These are phyloP conservation scores for Glonium stellatum DNA, from an alignment of 495 filamentous ascomycete species.

Conservation along the genomic window DNA sequence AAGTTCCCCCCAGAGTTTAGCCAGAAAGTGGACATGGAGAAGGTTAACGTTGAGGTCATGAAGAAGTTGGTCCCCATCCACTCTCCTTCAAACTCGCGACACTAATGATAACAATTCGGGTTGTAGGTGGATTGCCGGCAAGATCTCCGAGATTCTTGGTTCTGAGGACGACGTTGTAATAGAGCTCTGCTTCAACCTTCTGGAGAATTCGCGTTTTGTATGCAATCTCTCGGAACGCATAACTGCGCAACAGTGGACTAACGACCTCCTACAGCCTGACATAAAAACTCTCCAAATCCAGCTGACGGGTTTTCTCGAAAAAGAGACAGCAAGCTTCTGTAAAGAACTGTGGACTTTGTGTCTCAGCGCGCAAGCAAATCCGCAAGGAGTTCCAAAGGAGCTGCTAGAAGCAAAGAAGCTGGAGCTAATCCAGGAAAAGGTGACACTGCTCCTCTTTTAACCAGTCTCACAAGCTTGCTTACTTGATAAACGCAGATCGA, in stretches of 20 bases:
- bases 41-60: slow-evolving; percentile 94
- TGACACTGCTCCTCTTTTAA: slow-evolving; percentile 31
- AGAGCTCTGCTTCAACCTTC: slow-evolving; percentile 81
- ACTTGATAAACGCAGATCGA: slow-evolving; percentile 53
- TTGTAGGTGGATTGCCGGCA: slow-evolving; percentile 80
- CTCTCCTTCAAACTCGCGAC: background rate
- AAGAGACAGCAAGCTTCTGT: slow-evolving; percentile 84
- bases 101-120: slow-evolving; percentile 14
- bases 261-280: slow-evolving; percentile 60
- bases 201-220: slow-evolving; percentile 76
- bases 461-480: slow-evolving; percentile 1
- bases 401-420: slow-evolving; percentile 91
- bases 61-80: slow-evolving; percentile 62
- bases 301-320: slow-evolving; percentile 90
- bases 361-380: slow-evolving; percentile 79
- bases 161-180: slow-evolving; percentile 93
- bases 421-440: slow-evolving; percentile 90
- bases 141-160: slow-evolving; percentile 77
- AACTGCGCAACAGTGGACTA: slow-evolving; percentile 1
- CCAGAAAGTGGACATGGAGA: slow-evolving; percentile 92
- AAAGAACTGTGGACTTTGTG: slow-evolving; percentile 89
- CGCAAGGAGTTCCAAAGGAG: slow-evolving; percentile 89
- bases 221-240: slow-evolving; percentile 32
- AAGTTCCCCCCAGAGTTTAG: slow-evolving; percentile 94
- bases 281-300: slow-evolving; percentile 91